Base-by-base conservation (phyloP, 2,329 filamentous ascomycete genomes). In the Pseudogymnoascus verrucosus region DNA sequence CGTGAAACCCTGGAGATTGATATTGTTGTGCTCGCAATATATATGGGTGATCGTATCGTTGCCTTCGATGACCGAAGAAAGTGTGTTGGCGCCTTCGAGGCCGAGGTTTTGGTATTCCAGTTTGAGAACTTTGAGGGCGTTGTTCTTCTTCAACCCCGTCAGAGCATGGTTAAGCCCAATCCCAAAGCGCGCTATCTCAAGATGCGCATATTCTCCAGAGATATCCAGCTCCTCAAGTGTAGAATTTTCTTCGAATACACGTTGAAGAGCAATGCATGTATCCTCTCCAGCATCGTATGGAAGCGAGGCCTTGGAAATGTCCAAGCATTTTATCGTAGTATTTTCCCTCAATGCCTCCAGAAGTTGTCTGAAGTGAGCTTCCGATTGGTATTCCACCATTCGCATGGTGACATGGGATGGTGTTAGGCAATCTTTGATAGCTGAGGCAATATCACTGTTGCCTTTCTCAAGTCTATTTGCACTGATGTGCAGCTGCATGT, bases 21-120 rank as follows among this genome's bases (percentile, higher is more conserved):
- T 88, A 63, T 86, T 84, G 70, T 91, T 91, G 72, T 88, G 85
- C 66, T 88, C 87, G 72, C 88, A 90, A 68, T 89, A 80, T 5
- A 91, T 78, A 71, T 90, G 84, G 26, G 81, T 79, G 4, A 91
- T 75, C 1, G 82, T 83, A 1, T 74, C 78, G 69, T 90, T 90
- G 65, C 79, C 79, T 69, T 87, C 84, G 37, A 90, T 76, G 14
- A 90, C 87, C 16, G 88, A 86, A 1, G 87, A 84, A 37, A 90
- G 77, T 0, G 86, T 88, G 69, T 84, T 89, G 3, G 88, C 87
- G 34, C 88, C 88, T 73, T 87, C 85, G 21, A 89, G 73, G 3
- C 88, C 88, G 5, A 90, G 79, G 67, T 84, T 87, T 74, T 90
- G 88, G 71, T 87, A 78, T 72, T 88, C 85, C 62, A 90, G 86